Percentiles rank a stretch among this genome's conserved stretches.
phyloP scores from a whole-genome alignment of 768 basidiomycete genomes.

The Coprinopsis cinerea region DNA sequence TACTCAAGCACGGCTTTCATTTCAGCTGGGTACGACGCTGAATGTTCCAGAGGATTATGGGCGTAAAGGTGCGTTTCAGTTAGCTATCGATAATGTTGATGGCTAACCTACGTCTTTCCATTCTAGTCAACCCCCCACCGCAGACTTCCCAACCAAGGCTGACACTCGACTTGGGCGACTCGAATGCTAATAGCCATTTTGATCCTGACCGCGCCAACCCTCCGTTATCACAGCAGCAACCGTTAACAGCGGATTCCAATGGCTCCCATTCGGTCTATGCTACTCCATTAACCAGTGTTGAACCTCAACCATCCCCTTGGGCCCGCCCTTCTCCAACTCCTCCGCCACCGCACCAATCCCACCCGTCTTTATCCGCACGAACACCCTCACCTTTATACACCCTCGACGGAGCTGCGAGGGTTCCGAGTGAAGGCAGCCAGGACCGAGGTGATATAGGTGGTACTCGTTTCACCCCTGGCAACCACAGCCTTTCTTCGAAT shows the following conservation, averaged over 20 bases:
- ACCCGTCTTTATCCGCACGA: neutral
- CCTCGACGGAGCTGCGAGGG: neutral
- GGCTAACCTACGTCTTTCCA: neutral
- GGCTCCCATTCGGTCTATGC: constrained; percentile 7
- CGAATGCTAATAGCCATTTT: neutral
- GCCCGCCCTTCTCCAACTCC: neutral
- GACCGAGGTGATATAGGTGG: too few species aligned
- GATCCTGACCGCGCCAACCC: neutral
- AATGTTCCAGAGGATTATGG: neutral
- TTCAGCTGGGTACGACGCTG: constrained; percentile 1
- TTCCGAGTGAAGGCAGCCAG: too few species aligned
- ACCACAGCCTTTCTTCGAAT: too few species aligned
- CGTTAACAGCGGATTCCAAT: neutral
- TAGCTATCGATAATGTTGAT: too few species aligned
- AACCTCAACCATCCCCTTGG: neutral
- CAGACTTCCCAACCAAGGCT: neutral
- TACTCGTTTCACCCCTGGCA: too few species aligned
- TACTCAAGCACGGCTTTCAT: neutral
- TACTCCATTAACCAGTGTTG: constrained; percentile 1
- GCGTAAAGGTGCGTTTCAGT: neutral
- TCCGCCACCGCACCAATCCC: neutral
- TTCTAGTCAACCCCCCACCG: neutral
- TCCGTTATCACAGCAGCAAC: neutral
- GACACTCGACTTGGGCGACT: neutral
- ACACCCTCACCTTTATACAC: neutral